Evolutionary conservation across 2,329 filamentous ascomycete genomes (phyloP), one percentile per base, ranked within the genome.

Genomic region (Xylaria digitata): DNA sequence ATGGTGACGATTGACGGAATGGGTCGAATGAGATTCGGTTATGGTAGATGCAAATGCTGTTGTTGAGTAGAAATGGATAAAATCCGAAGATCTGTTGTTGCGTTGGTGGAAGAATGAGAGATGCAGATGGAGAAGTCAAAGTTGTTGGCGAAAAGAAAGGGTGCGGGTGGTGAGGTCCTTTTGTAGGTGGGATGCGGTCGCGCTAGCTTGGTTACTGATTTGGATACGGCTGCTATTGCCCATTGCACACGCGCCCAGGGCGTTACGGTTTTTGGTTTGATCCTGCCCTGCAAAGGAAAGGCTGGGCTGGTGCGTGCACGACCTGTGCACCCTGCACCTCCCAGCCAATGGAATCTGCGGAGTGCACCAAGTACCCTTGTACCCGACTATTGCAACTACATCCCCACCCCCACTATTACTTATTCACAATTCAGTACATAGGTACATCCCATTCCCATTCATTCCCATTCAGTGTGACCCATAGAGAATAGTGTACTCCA

Each of bases 1-100:
- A 98, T 98, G 92, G 91, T 90, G 81, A 78, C 90, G 81, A 78
- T 56, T 69, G 60, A 45, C 43, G 64, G 61, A 63, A 71, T 74
- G 71, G 71, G 59, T 15, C 53, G 49, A 46, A 64, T 69, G 57
- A 65, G 34, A 55, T 48, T 61, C 46, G 59, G 73, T 62, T 42
- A 59, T 67, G 48, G 70, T 63, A 61, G 54, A 61, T 66, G 65
- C 57, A 53, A 23, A 56, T 70, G 62, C 61, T 69, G 58, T 63
- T 64, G 50, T 64, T 72, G 71, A 32, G 61, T 56, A 66, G 65
- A 70, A 67, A 67, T 73, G 71, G 69, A 72, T 72, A 70, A 67
- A 72, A 71, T 70, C 67, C 68, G 67, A 72, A 71, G 53, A 60
- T 26, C 68, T 70, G 67, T 69, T 69, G 61, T 56, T 59, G 61